Evolutionary conservation across 1,284 basidiomycete genomes (phyloP).

Genomic region (Boletellus deceptivus): DNA sequence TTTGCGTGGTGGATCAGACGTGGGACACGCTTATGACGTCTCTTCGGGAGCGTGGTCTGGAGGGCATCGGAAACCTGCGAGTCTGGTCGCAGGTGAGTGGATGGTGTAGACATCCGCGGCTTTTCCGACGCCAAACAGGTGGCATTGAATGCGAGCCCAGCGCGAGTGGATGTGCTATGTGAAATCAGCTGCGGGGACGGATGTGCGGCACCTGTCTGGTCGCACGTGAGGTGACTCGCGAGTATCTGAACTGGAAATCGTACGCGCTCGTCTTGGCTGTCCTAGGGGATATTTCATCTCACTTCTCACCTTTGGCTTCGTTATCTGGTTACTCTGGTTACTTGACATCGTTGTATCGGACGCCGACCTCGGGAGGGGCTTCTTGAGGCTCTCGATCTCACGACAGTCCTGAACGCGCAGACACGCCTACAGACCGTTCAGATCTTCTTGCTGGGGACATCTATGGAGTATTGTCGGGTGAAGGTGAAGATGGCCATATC

Average conservation of each 20-base stretch:
- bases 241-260: too few species aligned
- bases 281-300: background rate
- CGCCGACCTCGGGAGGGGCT: too few species aligned
- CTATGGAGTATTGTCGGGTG: conserved; percentile 16
- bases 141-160: too few species aligned
- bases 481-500: conserved; percentile 18
- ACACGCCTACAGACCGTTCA: conserved; percentile 12
- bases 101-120: too few species aligned
- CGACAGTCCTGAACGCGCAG: too few species aligned
- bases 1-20: conserved; percentile 9
- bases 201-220: conserved; percentile 1
- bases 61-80: conserved; percentile 6
- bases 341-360: too few species aligned
- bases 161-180: too few species aligned
- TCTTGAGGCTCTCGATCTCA: too few species aligned
- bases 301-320: background rate
- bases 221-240: background rate
- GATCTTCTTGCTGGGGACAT: conserved; percentile 16
- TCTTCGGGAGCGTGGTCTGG: conserved; percentile 11
- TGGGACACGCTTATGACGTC: conserved; percentile 10
- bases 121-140: too few species aligned
- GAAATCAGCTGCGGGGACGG: background rate
- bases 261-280: background rate
- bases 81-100: conserved; percentile 6
- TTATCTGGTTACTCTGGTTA: too few species aligned